These are phyloP conservation scores for Termitomyces sp. DNA, from an alignment of 768 basidiomycete genomes.

Conservation along the genomic window DNA sequence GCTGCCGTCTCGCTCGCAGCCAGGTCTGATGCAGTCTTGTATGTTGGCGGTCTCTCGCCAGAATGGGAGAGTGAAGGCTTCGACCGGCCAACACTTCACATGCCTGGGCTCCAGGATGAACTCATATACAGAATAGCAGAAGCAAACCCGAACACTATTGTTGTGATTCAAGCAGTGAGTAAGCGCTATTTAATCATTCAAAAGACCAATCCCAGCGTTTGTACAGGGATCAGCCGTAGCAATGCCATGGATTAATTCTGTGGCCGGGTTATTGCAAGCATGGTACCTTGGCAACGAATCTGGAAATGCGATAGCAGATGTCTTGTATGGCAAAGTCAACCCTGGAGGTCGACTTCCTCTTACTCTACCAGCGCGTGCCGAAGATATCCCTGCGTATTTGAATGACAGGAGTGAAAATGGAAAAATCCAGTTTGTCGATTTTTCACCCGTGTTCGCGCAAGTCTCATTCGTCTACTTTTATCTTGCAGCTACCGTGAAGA, in stretches of 20 bases:
- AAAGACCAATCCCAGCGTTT: background rate
- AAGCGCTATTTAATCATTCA: background rate
- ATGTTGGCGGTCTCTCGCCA: slow-evolving; percentile 55
- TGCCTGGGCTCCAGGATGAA: slow-evolving; percentile 58
- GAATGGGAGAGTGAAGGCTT: slow-evolving; percentile 79
- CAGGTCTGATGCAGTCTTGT: slow-evolving; percentile 48
- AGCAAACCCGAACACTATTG: slow-evolving; percentile 53
- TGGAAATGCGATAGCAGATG: slow-evolving; percentile 60
- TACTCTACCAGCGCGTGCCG: slow-evolving; percentile 50
- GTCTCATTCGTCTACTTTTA: background rate
- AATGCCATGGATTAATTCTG: slow-evolving; percentile 67
- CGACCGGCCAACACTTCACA: slow-evolving; percentile 53
- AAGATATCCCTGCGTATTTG: slow-evolving; percentile 58
- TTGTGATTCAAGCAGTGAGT: slow-evolving; percentile 56
- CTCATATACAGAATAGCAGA: slow-evolving; percentile 44
- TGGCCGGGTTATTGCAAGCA: slow-evolving; percentile 50
- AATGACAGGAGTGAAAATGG: slow-evolving; percentile 57
- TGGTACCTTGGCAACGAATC: slow-evolving; percentile 66
- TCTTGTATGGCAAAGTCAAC: slow-evolving; percentile 58
- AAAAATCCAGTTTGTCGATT: slow-evolving; percentile 31
- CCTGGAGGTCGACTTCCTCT: slow-evolving; percentile 55
- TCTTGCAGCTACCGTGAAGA: slow-evolving; percentile 48
- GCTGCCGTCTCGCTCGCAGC: slow-evolving; percentile 51
- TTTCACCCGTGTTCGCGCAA: background rate
- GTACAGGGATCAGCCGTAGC: slow-evolving; percentile 58